Evolutionary conservation across 495 filamentous ascomycete genomes (phyloP), one percentile per base, ranked within the genome.

Genomic region (Pyronema domesticum): DNA sequence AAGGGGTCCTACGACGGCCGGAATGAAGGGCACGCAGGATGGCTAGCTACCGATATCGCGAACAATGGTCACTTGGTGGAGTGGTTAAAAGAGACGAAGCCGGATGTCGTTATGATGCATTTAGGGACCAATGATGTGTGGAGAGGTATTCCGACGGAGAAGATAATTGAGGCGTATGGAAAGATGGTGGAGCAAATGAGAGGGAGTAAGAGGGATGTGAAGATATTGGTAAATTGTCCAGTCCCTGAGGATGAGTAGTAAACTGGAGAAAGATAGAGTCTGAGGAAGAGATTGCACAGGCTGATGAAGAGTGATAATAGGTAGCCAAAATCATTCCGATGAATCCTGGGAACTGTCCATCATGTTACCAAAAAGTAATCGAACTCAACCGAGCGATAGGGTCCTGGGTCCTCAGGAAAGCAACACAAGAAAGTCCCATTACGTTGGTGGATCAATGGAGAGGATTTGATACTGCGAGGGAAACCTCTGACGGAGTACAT

Each of bases 41-140:
- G 64, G 51, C 65, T 70, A 11, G 71, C 66, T 11, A 72, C 69
- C 14, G 59, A 63, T 17, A 70, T 75, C 46, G 71, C 67, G 0
- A 60, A 62, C 47, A 59, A 71, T 43, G 68, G 68, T 36, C 66
- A 67, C 46, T 66, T 74, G 15, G 56, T 58, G 6, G 59, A 59
- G 7, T 75, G 72, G 71, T 63, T 75, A 17, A 51, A 62, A 0
- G 57, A 50, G 23, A 68, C 69, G 3, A 59, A 65, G 6, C 69
- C 72, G 0, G 69, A 74, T 52, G 56, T 74, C 11, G 67, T 74
- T 11, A 60, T 70, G 61, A 69, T 71, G 69, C 71, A 74, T 62
- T 57, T 75, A 10, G 72, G 72, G 3, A 74, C 72, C 30, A 72
- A 73, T 60, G 71, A 74, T 60, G 66, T 74, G 14, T 73, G 68